These are phyloP conservation scores for Pulveroboletus sp. DNA, from an alignment of 768 basidiomycete species.

Conservation along the genomic window DNA sequence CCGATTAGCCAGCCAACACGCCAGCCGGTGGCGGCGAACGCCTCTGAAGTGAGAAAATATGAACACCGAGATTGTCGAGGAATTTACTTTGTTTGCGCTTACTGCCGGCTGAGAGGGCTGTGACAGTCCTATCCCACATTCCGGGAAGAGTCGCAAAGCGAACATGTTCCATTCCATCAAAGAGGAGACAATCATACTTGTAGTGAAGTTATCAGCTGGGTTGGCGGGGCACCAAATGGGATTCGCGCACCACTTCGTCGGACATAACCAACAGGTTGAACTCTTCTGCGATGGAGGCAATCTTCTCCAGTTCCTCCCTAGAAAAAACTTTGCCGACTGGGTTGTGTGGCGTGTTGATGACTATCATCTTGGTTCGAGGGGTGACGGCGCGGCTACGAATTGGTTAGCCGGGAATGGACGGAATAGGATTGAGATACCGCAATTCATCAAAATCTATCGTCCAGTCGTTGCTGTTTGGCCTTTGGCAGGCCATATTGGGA, in stretches of 20 bases:
- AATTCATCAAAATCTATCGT: slow-evolving; percentile 86
- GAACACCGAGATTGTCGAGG: background rate
- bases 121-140: slow-evolving; percentile 98
- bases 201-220: background rate
- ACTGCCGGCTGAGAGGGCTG: slow-evolving; percentile 95
- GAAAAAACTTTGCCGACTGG: slow-evolving; percentile 98
- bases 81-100: slow-evolving; percentile 25
- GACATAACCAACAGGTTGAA: slow-evolving; percentile 89
- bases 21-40: slow-evolving; percentile 97
- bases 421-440: slow-evolving; percentile 40
- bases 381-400: slow-evolving; percentile 70
- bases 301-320: slow-evolving; percentile 71
- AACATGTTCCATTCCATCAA: slow-evolving; percentile 82
- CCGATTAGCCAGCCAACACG: slow-evolving; percentile 96
- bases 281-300: slow-evolving; percentile 86
- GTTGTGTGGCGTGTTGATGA: slow-evolving; percentile 96
- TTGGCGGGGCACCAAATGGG: background rate
- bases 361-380: slow-evolving; percentile 88
- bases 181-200: slow-evolving; percentile 92
- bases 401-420: slow-evolving; percentile 2
- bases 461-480: slow-evolving; percentile 74
- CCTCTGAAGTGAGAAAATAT: slow-evolving; percentile 47
- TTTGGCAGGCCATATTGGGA: slow-evolving; percentile 56
- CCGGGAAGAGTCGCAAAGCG: slow-evolving; percentile 92
- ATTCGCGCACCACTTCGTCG: slow-evolving; percentile 83